A percentile compares a stretch with the other conserved stretches of the same genome.
Evolutionary conservation across 108 stramenopile genomes (phyloP).

Genomic region (Cyclotella cryptica): DNA sequence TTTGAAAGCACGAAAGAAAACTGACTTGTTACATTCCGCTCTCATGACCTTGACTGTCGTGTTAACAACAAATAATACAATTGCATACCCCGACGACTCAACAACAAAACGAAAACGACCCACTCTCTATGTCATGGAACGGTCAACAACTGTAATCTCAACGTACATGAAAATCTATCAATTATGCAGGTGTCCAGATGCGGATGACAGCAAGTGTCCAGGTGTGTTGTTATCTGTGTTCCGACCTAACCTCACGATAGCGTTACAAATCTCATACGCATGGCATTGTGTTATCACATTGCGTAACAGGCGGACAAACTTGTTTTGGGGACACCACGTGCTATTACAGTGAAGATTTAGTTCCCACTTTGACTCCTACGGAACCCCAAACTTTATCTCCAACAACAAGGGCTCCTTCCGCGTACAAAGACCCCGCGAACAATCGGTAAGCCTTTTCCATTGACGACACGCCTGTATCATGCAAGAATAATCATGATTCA

Average conservation of each 20-base stretch:
- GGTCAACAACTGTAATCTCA: background rate
- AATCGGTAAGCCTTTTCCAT: slow-evolving; percentile 22
- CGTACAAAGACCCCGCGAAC: slow-evolving; percentile 40
- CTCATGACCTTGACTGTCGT: background rate
- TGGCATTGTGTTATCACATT: too few relatives aligned
- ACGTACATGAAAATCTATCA: background rate
- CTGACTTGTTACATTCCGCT: background rate
- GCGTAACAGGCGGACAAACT: slow-evolving; percentile 11
- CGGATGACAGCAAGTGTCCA: slow-evolving; percentile 16
- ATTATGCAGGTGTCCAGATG: slow-evolving; percentile 30
- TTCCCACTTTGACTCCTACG: slow-evolving; percentile 31
- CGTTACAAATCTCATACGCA: too few relatives aligned
- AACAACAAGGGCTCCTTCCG: slow-evolving; percentile 35
- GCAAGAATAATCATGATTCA: background rate
- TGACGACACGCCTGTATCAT: background rate
- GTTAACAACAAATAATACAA: background rate
- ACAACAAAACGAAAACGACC: too few relatives aligned
- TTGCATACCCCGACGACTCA: background rate
- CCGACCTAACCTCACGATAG: too few relatives aligned
- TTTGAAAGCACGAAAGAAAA: background rate
- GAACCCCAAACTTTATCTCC: slow-evolving; percentile 23
- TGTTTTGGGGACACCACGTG: slow-evolving; percentile 52
- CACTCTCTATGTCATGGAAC: too few relatives aligned
- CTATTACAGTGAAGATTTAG: slow-evolving; percentile 33
- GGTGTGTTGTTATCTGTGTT: background rate